These are phyloP conservation scores for Rugonectria rugulosa DNA, from an alignment of 2,329 filamentous ascomycete species.

Conservation along the genomic window DNA sequence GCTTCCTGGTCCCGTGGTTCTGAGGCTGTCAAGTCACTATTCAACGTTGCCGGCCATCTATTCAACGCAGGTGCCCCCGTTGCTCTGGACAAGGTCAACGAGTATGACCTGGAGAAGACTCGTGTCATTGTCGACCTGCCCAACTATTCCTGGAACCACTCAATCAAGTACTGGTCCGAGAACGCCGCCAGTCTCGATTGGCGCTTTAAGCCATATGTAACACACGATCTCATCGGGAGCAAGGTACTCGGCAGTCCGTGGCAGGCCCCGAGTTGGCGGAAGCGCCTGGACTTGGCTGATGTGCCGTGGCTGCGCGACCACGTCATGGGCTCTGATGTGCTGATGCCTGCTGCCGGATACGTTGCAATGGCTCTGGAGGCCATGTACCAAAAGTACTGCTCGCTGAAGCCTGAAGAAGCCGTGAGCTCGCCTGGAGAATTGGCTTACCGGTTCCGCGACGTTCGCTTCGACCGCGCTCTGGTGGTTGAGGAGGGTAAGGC, in stretches of 20 bases:
- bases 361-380: slow-evolving; percentile 51
- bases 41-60: slow-evolving; percentile 31
- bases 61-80: slow-evolving; percentile 9
- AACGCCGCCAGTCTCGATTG: slow-evolving; percentile 45
- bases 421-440: background rate
- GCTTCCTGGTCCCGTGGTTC: slow-evolving; percentile 8
- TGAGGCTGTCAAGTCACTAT: slow-evolving; percentile 42
- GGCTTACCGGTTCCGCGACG: slow-evolving; percentile 13
- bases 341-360: slow-evolving; percentile 52
- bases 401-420: slow-evolving; percentile 1
- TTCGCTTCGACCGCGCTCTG: slow-evolving; percentile 14
- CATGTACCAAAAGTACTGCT: slow-evolving; percentile 38
- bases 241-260: slow-evolving; percentile 42
- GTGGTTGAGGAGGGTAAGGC: slow-evolving; percentile 14
- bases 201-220: slow-evolving; percentile 46
- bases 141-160: slow-evolving; percentile 55
- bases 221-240: slow-evolving; percentile 53
- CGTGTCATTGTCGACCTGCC: slow-evolving; percentile 48
- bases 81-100: slow-evolving; percentile 11
- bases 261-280: slow-evolving; percentile 47
- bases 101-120: background rate
- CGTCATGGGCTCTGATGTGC: slow-evolving; percentile 48
- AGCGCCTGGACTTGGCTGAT: slow-evolving; percentile 46
- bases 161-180: slow-evolving; percentile 53
- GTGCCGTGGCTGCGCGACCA: slow-evolving; percentile 53